Conservation (phyloP, 257 asterid genomes). For the Capsicum pubescens region DNA sequence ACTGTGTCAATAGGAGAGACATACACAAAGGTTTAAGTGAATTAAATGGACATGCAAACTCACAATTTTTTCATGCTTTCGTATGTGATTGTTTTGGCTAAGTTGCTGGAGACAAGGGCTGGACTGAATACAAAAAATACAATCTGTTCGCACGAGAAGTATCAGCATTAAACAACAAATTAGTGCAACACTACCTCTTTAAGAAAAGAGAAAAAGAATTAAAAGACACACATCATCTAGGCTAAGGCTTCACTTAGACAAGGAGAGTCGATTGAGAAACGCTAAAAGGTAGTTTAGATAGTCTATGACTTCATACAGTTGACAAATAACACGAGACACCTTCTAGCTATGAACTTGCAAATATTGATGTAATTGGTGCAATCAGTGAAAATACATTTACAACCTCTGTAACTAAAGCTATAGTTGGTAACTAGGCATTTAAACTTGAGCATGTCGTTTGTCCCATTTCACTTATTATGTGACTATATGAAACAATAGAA, state of each 20-base stretch:
- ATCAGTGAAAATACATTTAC: neutral
- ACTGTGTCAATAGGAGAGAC: neutral
- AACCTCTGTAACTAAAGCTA: neutral
- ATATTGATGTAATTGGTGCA: neutral
- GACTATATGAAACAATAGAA: neutral
- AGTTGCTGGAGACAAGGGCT: conserved; percentile 78
- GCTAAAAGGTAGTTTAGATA: conserved; percentile 14
- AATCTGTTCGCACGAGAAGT: conserved; percentile 50
- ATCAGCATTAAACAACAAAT: conserved; percentile 15
- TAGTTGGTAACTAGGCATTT: neutral
- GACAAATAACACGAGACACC: neutral
- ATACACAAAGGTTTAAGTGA: neutral
- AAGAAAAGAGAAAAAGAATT: neutral
- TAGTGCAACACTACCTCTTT: neutral
- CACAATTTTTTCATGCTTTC: conserved; percentile 77
- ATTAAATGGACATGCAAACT: conserved; percentile 35
- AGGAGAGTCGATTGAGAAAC: neutral
- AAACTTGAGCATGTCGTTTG: neutral
- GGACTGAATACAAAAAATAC: conserved; percentile 80
- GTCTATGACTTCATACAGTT: neutral
- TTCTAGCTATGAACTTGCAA: neutral
- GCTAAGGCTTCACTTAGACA: conserved; percentile 20
- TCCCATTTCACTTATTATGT: neutral
- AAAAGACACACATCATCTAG: neutral
- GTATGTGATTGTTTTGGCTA: conserved; percentile 77